Conservation (phyloP, 1,139 yeast genomes). For the Geotrichum aggregatum region DNA sequence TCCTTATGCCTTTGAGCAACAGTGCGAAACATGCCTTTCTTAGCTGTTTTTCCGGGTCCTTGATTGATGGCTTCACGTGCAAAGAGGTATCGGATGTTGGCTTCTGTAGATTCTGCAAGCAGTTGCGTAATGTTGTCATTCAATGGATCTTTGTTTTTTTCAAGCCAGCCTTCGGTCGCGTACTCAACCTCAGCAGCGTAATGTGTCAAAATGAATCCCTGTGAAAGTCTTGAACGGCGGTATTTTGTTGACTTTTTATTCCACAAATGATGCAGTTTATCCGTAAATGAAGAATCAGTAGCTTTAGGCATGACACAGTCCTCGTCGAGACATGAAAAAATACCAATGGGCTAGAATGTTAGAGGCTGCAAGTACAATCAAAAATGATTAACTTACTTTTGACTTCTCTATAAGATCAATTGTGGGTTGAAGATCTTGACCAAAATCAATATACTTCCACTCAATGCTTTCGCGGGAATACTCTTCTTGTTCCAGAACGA, state of each 20-base stretch:
- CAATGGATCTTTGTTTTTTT: constrained; percentile 90
- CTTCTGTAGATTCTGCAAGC: constrained; percentile 54
- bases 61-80: constrained; percentile 25
- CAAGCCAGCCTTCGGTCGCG: constrained; percentile 87
- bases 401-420: constrained; percentile 81
- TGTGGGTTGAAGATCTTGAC: constrained; percentile 90
- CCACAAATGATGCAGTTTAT: constrained; percentile 67
- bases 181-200: constrained; percentile 96
- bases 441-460: constrained; percentile 96
- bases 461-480: constrained; percentile 88
- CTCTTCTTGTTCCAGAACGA: constrained; percentile 93
- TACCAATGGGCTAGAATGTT: constrained; percentile 60
- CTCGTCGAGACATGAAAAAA: constrained; percentile 86
- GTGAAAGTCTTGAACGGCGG: constrained; percentile 57
- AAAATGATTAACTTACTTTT: constrained; percentile 25
- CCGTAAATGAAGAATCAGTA: constrained; percentile 75
- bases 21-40: constrained; percentile 59
- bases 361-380: neutral
- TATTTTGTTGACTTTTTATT: constrained; percentile 58
- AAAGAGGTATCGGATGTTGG: constrained; percentile 50
- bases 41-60: constrained; percentile 26
- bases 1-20: constrained; percentile 75
- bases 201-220: constrained; percentile 72
- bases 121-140: constrained; percentile 65
- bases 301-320: constrained; percentile 94